Conservation (phyloP, 192 early-diverging fungal genomes). For the Entomortierella chlamydospora region DNA sequence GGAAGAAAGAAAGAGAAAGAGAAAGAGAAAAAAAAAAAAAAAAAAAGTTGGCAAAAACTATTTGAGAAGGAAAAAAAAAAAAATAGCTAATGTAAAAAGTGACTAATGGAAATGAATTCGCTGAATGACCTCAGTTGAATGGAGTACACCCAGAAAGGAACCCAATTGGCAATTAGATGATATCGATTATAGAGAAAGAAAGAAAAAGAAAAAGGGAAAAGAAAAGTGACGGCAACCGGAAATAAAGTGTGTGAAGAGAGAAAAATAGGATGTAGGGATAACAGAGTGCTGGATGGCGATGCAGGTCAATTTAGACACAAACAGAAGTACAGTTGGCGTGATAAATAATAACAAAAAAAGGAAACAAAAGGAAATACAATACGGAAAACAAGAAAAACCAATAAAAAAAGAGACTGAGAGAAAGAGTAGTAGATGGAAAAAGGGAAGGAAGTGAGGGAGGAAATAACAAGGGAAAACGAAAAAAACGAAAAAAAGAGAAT, state of each 20-base stretch:
- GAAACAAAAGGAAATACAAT: not conserved
- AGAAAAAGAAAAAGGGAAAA: no score
- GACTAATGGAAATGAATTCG: no score
- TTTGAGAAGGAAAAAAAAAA: not conserved
- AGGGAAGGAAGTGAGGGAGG: not conserved
- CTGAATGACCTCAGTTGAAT: no score
- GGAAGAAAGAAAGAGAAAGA: constrained; percentile 6
- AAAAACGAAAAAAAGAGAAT: constrained; percentile 5
- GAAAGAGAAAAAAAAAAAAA: not conserved
- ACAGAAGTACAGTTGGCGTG: no score
- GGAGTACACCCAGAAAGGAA: no score
- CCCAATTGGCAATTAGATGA: no score
- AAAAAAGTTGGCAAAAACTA: not conserved
- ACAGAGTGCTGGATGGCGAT: no score
- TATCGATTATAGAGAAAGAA: no score
- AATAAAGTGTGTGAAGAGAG: no score
- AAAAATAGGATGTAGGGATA: no score
- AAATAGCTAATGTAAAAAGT: not conserved
- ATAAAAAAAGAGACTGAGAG: not conserved
- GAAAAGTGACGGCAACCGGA: no score
- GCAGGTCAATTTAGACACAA: no score
- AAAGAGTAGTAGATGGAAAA: constrained; percentile 2
- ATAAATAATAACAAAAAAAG: not conserved
- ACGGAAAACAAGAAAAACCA: not conserved
- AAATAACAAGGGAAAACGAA: not conserved